phyloP scores from a whole-genome alignment of 306 rosid genomes.

The Rubus idaeus region DNA sequence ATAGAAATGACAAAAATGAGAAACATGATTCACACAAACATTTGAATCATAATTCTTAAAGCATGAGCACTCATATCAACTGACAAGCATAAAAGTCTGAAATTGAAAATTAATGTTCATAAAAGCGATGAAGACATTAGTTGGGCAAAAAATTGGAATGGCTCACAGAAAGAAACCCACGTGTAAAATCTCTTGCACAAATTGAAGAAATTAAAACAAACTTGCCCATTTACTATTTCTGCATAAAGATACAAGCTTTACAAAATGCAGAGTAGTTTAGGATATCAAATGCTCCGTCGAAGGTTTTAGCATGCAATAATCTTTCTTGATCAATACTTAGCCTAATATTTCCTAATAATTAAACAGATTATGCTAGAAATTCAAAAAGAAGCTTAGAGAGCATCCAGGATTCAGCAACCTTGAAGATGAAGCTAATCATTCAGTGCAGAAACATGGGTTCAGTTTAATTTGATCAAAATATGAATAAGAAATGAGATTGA shows the following conservation, averaged over 20 bases:
- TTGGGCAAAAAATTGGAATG: background rate
- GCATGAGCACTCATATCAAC: background rate
- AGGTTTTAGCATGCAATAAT: background rate
- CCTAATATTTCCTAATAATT: background rate
- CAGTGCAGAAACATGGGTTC: background rate
- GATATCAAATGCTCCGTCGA: background rate
- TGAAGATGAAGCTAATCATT: background rate
- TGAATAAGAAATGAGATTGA: background rate
- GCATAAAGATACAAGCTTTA: background rate
- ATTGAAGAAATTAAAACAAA: background rate
- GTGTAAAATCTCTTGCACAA: background rate
- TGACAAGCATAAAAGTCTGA: background rate
- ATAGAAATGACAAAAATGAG: background rate
- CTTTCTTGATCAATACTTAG: background rate
- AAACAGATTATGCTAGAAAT: background rate
- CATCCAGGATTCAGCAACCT: background rate
- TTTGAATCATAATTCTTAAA: background rate
- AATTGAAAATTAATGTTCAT: background rate
- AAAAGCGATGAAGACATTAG: background rate
- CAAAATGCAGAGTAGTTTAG: background rate
- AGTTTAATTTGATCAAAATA: background rate
- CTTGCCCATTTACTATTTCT: background rate
- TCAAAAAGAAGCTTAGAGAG: background rate
- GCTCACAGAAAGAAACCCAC: background rate
- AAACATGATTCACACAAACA: background rate